Evolutionary conservation across 1,284 basidiomycete genomes (phyloP), one percentile per base, ranked within the genome.

Genomic region (Tausonia pullulans): DNA sequence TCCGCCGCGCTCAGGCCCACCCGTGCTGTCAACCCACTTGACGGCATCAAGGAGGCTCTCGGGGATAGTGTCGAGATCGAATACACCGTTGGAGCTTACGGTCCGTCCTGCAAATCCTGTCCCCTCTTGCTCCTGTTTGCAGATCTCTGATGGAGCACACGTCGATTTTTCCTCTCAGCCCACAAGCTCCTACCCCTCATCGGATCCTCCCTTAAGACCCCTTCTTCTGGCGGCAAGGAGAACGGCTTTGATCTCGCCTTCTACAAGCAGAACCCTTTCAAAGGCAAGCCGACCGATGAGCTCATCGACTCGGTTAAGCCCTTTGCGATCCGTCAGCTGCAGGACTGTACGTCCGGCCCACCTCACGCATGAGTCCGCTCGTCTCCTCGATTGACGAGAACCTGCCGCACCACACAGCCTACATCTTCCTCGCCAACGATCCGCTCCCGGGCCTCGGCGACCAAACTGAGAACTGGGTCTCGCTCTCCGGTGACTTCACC

Each of bases 1-100:
- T 86, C 84, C 11, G 88, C 88, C 0, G 80, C 83, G 2, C 78
- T 91, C 43, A 84, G 85, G 68, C 78, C 87, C 0, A 85, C 84
- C 7, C 90, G 85, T 74, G 85, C 85, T 67, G 74, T 87, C 55
- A 82, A 83, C 2, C 87, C 87, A 0, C 84, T 83, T 70, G 82
- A 88, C 40, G 88, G 86, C 1, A 84, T 90, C 48, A 76, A 78
- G 3, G 81, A 80, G 16, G 58, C 57, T 16, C 59, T 53, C 41
- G 45, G 50, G 2, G 44, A 41, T 8, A 44, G 5, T 11, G 53
- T 55, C 10, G 27, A 55, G 53, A 41, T 55, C 6, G 53, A 11
- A 8, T 55, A 40, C 53, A 40, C 53, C 2, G 53, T 55, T 9
- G 53, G 53, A 55, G 53, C 53, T n/a, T 39, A 55, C 39, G 53